Evolutionary conservation across 202 grass and related monocot genomes (phyloP).

Genomic region (Brachypodium distachyon): DNA sequence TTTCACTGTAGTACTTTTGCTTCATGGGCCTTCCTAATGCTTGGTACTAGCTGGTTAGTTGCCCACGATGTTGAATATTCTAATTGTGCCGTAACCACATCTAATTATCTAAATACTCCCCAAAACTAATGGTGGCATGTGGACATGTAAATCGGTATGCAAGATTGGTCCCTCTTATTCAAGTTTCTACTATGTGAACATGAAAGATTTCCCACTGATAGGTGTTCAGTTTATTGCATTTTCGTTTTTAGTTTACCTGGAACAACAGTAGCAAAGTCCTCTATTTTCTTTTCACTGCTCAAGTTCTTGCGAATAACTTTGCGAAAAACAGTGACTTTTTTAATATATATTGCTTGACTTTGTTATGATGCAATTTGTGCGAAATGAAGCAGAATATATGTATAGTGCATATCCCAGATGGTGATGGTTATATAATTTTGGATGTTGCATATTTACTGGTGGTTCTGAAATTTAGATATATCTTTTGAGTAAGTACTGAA

Average conservation of each 20-base stretch:
- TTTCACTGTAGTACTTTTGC: neutral
- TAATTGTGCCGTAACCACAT: neutral
- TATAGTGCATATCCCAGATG: neutral
- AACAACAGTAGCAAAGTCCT: neutral
- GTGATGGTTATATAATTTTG: neutral
- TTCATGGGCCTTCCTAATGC: neutral
- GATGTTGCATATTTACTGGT: neutral
- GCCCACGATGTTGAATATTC: neutral
- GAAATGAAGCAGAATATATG: neutral
- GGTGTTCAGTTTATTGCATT: neutral
- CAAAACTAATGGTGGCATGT: neutral
- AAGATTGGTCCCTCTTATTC: neutral
- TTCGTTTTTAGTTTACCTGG: neutral
- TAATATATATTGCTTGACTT: slow-evolving; percentile 5
- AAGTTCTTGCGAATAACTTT: neutral
- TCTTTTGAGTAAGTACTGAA: neutral
- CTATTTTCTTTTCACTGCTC: neutral
- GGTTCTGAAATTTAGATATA: neutral
- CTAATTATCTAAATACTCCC: neutral
- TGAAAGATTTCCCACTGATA: neutral
- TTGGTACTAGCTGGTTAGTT: slow-evolving; percentile 8
- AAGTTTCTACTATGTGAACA: neutral
- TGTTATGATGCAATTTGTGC: neutral
- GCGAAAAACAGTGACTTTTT: neutral
- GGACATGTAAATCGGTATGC: neutral